Percentiles rank a stretch among this genome's conserved stretches.
Evolutionary conservation across 305 asterid genomes (phyloP).

Genomic region (Fraxinus sp.): DNA sequence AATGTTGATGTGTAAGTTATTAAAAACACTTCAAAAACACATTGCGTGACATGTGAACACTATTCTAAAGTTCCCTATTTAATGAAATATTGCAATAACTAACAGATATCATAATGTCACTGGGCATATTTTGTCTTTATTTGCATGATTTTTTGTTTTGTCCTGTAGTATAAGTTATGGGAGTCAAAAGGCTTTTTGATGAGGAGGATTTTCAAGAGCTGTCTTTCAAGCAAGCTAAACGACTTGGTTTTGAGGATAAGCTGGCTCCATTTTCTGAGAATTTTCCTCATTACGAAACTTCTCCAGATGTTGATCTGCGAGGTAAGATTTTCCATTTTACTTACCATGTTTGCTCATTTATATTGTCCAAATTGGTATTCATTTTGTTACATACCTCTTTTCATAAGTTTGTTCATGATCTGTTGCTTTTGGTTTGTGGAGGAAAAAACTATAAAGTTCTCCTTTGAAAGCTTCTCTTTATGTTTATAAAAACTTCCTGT

Average conservation of each 20-base stretch:
- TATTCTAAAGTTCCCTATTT: background rate
- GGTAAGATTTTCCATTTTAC: conserved; percentile 8
- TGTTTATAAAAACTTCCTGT: background rate
- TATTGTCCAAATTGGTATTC: background rate
- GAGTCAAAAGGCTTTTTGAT: conserved; percentile 31
- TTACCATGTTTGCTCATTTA: background rate
- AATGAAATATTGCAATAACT: background rate
- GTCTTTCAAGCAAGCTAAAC: conserved; percentile 30
- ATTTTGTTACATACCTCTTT: background rate
- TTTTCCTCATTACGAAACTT: conserved; percentile 10
- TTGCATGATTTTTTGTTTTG: background rate
- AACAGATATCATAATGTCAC: background rate
- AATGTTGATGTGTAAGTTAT: background rate
- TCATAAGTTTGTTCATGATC: background rate
- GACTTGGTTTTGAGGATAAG: conserved; percentile 14
- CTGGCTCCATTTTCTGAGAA: background rate
- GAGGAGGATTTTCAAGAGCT: conserved; percentile 27
- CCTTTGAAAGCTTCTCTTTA: background rate
- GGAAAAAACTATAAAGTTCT: background rate
- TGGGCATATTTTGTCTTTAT: background rate
- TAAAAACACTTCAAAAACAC: background rate
- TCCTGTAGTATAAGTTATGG: conserved; percentile 27
- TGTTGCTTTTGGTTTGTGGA: background rate
- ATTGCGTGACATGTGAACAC: background rate
- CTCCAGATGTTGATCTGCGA: background rate